Percentiles rank a stretch among this genome's conserved stretches.
Conservation (phyloP, 257 asterid genomes). For the Paraleonurus japonicus region DNA sequence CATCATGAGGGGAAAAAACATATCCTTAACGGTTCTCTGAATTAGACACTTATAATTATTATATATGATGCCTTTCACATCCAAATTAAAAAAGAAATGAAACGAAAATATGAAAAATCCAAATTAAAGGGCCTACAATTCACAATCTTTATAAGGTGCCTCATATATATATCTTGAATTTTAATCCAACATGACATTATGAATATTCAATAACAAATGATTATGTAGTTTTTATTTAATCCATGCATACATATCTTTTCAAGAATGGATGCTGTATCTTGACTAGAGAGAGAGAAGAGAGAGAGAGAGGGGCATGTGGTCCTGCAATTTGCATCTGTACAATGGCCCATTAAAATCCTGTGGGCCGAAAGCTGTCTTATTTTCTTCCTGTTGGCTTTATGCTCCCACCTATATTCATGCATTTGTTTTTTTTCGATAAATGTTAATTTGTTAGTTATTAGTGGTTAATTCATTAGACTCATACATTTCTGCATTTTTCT, state of each 20-base stretch:
- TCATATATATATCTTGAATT: background rate
- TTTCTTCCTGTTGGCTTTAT: slow-evolving; percentile 23
- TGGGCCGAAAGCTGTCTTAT: slow-evolving; percentile 33
- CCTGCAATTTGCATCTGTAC: slow-evolving; percentile 4
- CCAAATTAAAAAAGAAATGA: background rate
- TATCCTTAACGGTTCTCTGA: background rate
- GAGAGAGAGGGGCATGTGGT: background rate
- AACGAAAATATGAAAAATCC: background rate
- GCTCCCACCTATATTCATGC: background rate
- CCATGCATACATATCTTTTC: background rate
- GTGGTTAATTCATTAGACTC: too few relatives aligned
- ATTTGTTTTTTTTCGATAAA: too few relatives aligned
- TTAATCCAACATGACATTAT: background rate
- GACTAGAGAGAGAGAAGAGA: background rate
- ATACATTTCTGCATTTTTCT: too few relatives aligned
- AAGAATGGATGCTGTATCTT: slow-evolving; percentile 4
- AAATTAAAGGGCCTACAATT: slow-evolving; percentile 1
- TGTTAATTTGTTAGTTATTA: too few relatives aligned
- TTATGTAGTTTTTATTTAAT: background rate
- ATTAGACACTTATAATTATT: background rate
- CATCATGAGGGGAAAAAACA: background rate
- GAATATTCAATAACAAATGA: slow-evolving; percentile 11
- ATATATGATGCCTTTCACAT: background rate
- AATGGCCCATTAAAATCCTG: slow-evolving; percentile 16
- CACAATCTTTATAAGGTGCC: background rate